phyloP scores from a whole-genome alignment of 192 early-diverging fungal genomes.

The Coemansia sp. region DNA sequence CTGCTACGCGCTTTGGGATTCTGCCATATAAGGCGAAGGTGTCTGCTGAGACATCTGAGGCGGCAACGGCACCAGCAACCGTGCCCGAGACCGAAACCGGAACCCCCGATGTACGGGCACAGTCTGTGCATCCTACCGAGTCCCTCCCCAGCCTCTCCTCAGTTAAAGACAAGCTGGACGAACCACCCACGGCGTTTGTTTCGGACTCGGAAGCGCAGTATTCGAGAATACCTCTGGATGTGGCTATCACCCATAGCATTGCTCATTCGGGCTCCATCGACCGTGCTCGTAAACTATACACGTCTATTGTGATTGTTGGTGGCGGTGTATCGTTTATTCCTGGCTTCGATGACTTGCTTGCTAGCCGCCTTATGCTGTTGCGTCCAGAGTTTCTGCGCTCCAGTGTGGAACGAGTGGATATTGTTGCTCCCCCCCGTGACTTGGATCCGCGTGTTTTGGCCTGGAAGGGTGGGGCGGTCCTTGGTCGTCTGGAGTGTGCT shows the following conservation, averaged over 20 bases:
- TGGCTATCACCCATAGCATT: slow-evolving; percentile 69
- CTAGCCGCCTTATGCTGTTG: slow-evolving; percentile 34
- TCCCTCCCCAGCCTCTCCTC: neutral
- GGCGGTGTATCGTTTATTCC: slow-evolving; percentile 70
- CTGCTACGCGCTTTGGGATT: slow-evolving; percentile 43
- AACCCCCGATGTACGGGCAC: slow-evolving; percentile 19
- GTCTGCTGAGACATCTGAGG: slow-evolving; percentile 6
- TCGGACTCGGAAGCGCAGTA: slow-evolving; percentile 37
- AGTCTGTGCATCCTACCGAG: neutral
- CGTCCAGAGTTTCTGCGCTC: slow-evolving; percentile 26
- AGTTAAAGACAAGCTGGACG: slow-evolving; percentile 7
- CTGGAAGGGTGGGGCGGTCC: slow-evolving; percentile 85
- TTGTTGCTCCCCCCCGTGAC: slow-evolving; percentile 76
- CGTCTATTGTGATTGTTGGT: slow-evolving; percentile 79
- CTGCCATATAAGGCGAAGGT: slow-evolving; percentile 17
- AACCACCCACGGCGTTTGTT: slow-evolving; percentile 14
- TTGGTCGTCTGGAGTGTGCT: slow-evolving; percentile 72
- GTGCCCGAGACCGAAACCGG: slow-evolving; percentile 24
- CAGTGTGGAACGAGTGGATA: slow-evolving; percentile 58
- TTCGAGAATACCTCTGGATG: slow-evolving; percentile 59
- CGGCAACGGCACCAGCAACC: slow-evolving; percentile 26
- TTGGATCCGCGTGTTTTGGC: slow-evolving; percentile 77
- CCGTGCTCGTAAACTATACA: slow-evolving; percentile 68
- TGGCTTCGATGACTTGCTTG: slow-evolving; percentile 55
- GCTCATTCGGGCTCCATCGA: slow-evolving; percentile 64